A percentile compares a stretch with the other conserved stretches of the same genome.
Conservation (phyloP, 768 basidiomycete genomes). For the Mycena capillaripes region DNA sequence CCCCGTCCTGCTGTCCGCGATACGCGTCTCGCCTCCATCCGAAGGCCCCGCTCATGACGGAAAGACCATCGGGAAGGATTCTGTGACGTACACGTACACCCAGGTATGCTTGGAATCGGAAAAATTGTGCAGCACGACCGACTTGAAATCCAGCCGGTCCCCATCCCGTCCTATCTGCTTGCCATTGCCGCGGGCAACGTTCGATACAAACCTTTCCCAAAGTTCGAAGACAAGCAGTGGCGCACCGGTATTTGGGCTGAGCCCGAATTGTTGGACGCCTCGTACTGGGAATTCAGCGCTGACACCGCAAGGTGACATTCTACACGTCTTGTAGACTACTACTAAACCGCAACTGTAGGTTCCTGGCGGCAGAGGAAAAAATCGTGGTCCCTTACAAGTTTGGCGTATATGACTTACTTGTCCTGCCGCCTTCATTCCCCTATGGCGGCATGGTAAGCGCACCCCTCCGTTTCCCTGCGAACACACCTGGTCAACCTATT, state of each 20-base stretch:
- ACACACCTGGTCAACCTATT: constrained; percentile 16
- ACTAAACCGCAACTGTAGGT: constrained; percentile 58
- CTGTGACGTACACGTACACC: constrained; percentile 80
- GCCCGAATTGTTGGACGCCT: constrained; percentile 81
- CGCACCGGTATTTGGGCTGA: constrained; percentile 92
- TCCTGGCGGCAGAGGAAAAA: constrained; percentile 81
- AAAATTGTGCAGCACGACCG: neutral
- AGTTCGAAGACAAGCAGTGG: constrained; percentile 77
- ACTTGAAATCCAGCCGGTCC: constrained; percentile 61
- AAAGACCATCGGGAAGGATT: constrained; percentile 80
- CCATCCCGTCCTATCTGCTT: constrained; percentile 93
- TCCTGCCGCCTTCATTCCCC: constrained; percentile 93
- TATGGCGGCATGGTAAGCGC: constrained; percentile 87
- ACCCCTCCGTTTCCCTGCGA: neutral
- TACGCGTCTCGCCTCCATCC: constrained; percentile 81
- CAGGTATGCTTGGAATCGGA: constrained; percentile 66
- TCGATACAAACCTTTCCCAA: constrained; percentile 75
- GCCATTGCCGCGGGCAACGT: constrained; percentile 92
- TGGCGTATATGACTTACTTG: constrained; percentile 90
- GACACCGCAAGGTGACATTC: constrained; percentile 78
- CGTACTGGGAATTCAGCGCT: constrained; percentile 90
- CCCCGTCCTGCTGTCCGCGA: constrained; percentile 89
- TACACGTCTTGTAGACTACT: neutral
- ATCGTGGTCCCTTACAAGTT: constrained; percentile 84
- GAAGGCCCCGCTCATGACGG: constrained; percentile 81